phyloP scores from a whole-genome alignment of 2,329 filamentous ascomycete species.

The Pestalotiopsis sp. region DNA sequence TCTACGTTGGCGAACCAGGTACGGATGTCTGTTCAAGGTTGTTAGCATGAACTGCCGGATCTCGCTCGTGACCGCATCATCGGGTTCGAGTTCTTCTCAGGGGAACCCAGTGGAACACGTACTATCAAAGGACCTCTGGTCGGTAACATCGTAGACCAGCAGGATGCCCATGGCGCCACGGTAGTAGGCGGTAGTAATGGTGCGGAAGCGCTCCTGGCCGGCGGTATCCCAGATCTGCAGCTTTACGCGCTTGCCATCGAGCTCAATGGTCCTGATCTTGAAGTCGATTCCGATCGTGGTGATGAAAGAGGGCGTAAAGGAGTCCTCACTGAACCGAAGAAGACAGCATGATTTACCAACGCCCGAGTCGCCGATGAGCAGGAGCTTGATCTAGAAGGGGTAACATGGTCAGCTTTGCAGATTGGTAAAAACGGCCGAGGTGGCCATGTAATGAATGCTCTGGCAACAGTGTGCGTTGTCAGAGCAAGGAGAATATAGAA shows the following conservation, averaged over 20 bases:
- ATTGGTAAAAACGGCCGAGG: slow-evolving; percentile 18
- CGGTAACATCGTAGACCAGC: slow-evolving; percentile 97
- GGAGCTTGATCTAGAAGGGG: slow-evolving; percentile 79
- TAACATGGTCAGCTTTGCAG: neutral
- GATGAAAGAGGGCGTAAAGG: slow-evolving; percentile 96
- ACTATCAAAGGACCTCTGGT: slow-evolving; percentile 96
- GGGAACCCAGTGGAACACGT: slow-evolving; percentile 29
- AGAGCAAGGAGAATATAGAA: neutral
- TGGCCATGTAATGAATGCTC: neutral
- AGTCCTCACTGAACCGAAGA: slow-evolving; percentile 95
- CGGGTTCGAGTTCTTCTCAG: neutral
- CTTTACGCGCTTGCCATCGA: slow-evolving; percentile 98
- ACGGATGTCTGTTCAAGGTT: slow-evolving; percentile 74
- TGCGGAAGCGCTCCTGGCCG: slow-evolving; percentile 96
- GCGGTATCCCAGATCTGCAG: slow-evolving; percentile 99
- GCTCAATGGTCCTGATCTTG: slow-evolving; percentile 98
- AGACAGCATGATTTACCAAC: slow-evolving; percentile 98
- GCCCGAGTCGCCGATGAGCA: slow-evolving; percentile 94
- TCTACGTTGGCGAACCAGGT: slow-evolving; percentile 99
- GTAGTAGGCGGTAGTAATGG: slow-evolving; percentile 99
- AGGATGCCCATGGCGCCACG: slow-evolving; percentile 97
- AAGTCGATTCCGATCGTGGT: slow-evolving; percentile 99
- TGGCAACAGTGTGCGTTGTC: neutral
- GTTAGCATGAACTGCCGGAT: neutral
- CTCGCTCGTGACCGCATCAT: neutral